Base-by-base conservation (phyloP, 306 rosid genomes). In the Vigna reflexopilosa region DNA sequence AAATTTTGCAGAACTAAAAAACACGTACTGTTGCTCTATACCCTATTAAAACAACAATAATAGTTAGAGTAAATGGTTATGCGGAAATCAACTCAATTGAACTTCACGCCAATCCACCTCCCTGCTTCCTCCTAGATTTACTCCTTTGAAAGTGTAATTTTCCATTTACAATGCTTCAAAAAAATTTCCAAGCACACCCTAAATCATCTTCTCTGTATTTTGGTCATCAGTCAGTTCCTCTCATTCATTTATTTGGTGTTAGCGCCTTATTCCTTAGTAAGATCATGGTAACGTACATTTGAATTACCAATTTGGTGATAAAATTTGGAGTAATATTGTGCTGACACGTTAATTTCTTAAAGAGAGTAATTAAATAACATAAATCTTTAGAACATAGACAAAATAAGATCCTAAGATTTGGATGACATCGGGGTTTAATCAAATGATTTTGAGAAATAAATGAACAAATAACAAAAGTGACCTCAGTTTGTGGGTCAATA, bases 401-500 rank as follows among this genome's bases (percentile, higher is more conserved):
- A 5, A 65, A 54, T 67, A 42, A 19, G 54, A 44, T 2, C 19
- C 36, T 42, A 13, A 13, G 44, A 20, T 67, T 67, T 22, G 55
- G 72, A 20, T n/a, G 17, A 40, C 9, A 32, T 34, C 3, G 28
- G 28, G 16, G 14, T 38, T 64, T 22, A 26, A 32, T 26, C n/a
- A 12, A 24, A 58, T 5, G 34, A 26, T 11, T 58, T 11, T 0
- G 6, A 24, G 17, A 24, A 26, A 58, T 58, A 4, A 10, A 20
- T 20, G 2, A 44, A 62, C 4, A 32, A 40, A 70, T 40, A 76
- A 61, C 68, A 20, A 62, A 51, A 15, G 56, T 82, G 32, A 92
- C 98, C 91, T 88, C 57, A 82, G 89, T 88, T 77, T 87, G 90
- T 56, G 97, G 96, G 64, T 87, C 78, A 81, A 91, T 93, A 81